Base-by-base conservation (phyloP, 371 early-diverging fungal species). In the Chytridium lagenaria region DNA sequence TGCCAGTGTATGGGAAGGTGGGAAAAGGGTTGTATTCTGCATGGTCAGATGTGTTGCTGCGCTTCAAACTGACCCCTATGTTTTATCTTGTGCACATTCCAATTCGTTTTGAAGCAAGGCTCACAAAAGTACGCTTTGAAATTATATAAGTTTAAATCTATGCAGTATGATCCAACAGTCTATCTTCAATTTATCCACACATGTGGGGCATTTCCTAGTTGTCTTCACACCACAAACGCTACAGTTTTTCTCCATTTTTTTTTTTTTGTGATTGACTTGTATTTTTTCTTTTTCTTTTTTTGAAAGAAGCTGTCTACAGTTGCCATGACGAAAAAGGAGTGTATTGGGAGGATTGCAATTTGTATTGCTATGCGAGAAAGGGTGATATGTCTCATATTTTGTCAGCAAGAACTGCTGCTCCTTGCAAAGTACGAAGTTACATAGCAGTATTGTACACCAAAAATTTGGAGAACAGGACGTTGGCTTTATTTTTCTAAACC, bases 101-200 rank as follows among this genome's bases (percentile, higher is more conserved):
- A 97, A 80, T 83, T 91, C 66, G 84, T 77, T 77, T 92, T 93
- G 85, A 97, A 97, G 81, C 96, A 96, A 0, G 72, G 44, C 16
- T 76, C 76, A 71, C 76, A 76, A 44, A 72, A 76, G 72, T 68
- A 72, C 22, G 77, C 73, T 73, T 59, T 19, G 36, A 7, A 23
- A 34, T 16, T 31, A 50, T 40, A 44, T 12, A 31, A n/a, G 50
- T 23, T 63, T 1, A n/a, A 36, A 31, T 19, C 12, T 33, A 68
- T 33, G 22, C 26, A 37, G 10, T 19, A 39, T 66, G 44, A 7
- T 28, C 52, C 5, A 31, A 68, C 68, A 68, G 52, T 68, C 52
- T 2, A 68, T 40, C 10, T 51, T 51, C 10, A 59, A 36, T 40
- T 72, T 76, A 28, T 76, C 76, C 12, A 71, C 55, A 65, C 76